Evolutionary conservation across 495 filamentous ascomycete species (phyloP), one percentile per base, ranked within the genome.

Genomic region (Xylaria curta): DNA sequence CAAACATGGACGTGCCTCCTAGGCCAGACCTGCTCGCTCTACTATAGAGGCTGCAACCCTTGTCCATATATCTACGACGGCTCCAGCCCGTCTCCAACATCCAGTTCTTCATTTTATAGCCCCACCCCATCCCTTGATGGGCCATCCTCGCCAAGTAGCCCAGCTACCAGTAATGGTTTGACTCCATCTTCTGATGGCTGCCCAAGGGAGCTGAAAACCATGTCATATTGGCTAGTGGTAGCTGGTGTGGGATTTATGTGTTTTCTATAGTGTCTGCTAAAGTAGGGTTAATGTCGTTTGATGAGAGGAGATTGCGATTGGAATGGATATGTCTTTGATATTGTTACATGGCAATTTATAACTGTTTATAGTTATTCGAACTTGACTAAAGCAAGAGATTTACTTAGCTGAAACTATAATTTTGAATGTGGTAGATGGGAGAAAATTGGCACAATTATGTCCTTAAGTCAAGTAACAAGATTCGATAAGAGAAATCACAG

Each of bases 1-100:
- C n/a, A 36, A 26, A 62, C 59, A 9, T 62, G 59, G 59, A 62
- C 59, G 4, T 62, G 59, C 21, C 59, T 62, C 38, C 21, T 62
- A n/a, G 59, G 59, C 1, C 59, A 62, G 38, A 62, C 59, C 36
- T 62, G 59, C 59, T 13, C 17, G 59, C 21, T 40, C 10, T 62
- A 38, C 10, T 62, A 62, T 6, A 62, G 59, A 15, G 59, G 21
- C 42, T 62, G 59, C 59, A 62, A 62, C 38, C 59, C 59, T 24
- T 62, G 59, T 62, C 59, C 59, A 26, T 62, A 42, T 44, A 62
- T 62, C 21, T 38, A 13, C 3, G 59, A 19, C 38, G n/a, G 42
- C 59, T 38, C 59, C 12, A 42, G n/a, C 21, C 59, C 31, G 12
- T 62, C 59, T 19, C 36, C 59, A 21, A 24, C 59, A 26, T 44